phyloP scores from a whole-genome alignment of 495 filamentous ascomycete species.

The Penicillium subrubescens region DNA sequence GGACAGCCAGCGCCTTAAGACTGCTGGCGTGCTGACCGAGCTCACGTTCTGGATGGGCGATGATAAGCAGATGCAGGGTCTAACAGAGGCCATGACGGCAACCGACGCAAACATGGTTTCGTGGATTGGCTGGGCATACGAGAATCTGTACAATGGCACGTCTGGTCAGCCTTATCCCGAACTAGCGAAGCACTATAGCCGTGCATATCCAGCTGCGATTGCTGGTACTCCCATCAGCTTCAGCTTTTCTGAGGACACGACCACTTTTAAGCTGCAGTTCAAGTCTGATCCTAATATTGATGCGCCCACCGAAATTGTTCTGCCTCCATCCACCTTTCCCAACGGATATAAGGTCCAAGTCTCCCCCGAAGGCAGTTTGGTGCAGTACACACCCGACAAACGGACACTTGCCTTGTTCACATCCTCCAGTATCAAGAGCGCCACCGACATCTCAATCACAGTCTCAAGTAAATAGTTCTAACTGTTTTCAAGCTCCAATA shows the following conservation, averaged over 20 bases:
- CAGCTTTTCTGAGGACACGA: background rate
- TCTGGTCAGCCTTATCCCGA: background rate
- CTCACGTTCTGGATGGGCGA: conserved; percentile 22
- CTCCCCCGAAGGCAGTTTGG: background rate
- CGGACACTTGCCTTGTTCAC: background rate
- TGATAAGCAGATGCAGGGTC: conserved; percentile 20
- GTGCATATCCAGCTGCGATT: background rate
- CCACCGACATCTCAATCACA: background rate
- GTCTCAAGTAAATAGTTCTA: background rate
- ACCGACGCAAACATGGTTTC: conserved; percentile 24
- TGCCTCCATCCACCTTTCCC: background rate
- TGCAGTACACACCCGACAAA: background rate
- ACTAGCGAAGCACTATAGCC: background rate
- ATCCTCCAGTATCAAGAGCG: background rate
- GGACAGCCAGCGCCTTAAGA: conserved; percentile 13
- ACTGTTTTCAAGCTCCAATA: background rate
- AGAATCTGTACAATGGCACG: conserved; percentile 4
- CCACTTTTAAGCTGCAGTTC: background rate
- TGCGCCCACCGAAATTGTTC: background rate
- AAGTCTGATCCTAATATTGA: background rate
- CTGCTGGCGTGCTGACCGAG: background rate
- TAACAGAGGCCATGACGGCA: conserved; percentile 21
- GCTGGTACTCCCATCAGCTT: background rate
- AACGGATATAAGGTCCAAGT: background rate
- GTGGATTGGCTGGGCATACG: conserved; percentile 24